phyloP scores from a whole-genome alignment of 2,329 filamentous ascomycete species.

The Ophiostoma sp. region DNA sequence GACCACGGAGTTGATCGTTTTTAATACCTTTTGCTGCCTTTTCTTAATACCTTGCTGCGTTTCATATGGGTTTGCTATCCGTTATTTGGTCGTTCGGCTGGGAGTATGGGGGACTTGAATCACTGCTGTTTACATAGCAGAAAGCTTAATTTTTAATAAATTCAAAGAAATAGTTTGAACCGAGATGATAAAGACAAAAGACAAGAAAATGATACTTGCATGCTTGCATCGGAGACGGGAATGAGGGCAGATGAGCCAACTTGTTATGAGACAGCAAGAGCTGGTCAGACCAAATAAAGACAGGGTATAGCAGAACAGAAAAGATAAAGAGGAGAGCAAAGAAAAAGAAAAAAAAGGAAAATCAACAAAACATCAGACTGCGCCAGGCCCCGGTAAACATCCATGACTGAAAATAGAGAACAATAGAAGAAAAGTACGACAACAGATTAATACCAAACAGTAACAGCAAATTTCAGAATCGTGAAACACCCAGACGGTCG shows the following conservation, averaged over 20 bases:
- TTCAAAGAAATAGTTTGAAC: too few species aligned
- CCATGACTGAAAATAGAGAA: background rate
- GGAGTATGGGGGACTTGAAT: background rate
- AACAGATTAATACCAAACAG: background rate
- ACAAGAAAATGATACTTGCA: background rate
- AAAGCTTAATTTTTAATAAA: background rate
- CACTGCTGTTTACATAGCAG: too few species aligned
- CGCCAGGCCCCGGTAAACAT: background rate
- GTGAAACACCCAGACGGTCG: too few species aligned
- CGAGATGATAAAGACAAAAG: background rate
- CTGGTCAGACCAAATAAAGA: constrained; percentile 2
- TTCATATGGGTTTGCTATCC: background rate
- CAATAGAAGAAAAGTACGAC: too few species aligned
- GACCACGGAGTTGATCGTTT: too few species aligned
- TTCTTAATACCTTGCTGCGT: too few species aligned
- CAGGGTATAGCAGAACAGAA: background rate
- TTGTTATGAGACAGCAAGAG: background rate
- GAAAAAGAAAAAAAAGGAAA: background rate
- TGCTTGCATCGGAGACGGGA: background rate
- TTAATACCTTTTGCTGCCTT: too few species aligned
- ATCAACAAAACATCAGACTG: background rate
- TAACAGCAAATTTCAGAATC: background rate
- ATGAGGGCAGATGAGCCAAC: constrained; percentile 8
- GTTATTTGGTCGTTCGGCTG: background rate
- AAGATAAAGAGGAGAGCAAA: background rate